phyloP scores from a whole-genome alignment of 2,329 filamentous ascomycete species.

The Cytospora piceicola region DNA sequence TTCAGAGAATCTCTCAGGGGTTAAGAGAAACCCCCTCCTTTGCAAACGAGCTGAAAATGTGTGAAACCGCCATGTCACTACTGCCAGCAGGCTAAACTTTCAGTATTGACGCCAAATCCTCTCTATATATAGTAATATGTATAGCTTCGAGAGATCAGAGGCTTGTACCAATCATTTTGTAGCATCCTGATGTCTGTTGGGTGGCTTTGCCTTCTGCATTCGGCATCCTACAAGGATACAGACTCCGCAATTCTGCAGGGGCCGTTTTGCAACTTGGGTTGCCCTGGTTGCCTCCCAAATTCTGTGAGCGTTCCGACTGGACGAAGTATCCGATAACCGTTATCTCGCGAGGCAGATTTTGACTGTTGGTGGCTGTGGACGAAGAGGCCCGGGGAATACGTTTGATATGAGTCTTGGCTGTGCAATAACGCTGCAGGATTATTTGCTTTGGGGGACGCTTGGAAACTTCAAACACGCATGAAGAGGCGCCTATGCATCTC shows the following conservation, averaged over 20 bases:
- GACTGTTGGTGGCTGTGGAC: background rate
- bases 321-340: background rate
- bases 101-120: background rate
- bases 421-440: background rate
- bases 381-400: background rate
- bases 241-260: background rate
- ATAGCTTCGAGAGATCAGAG: background rate
- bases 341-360: background rate
- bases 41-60: background rate
- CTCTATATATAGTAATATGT: background rate
- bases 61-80: background rate
- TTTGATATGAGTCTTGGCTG: background rate
- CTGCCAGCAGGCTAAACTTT: background rate
- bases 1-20: background rate
- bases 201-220: background rate
- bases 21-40: background rate
- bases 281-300: background rate
- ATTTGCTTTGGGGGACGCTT: background rate
- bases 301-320: too few relatives aligned
- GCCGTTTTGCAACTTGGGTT: background rate
- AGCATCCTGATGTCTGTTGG: background rate
- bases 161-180: background rate
- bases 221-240: background rate
- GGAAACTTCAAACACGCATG: background rate
- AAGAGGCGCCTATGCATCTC: background rate